These are phyloP conservation scores for Candida nonsorbophila DNA, from an alignment of 805 yeast genomes.

Conservation along the genomic window DNA sequence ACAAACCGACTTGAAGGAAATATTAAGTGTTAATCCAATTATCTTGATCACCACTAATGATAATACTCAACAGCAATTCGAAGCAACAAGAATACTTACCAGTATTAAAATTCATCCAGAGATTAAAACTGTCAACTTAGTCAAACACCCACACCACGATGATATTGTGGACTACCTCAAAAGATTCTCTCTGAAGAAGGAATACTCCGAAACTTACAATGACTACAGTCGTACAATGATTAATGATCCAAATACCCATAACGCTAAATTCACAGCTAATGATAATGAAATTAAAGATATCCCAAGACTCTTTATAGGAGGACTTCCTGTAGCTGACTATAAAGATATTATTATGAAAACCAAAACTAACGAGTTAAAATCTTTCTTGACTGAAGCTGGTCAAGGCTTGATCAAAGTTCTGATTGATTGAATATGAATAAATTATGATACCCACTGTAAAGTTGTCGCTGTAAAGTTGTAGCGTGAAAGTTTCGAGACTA, in stretches of 20 bases:
- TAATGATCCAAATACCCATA: slow-evolving; percentile 1
- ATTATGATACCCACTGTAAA: too few relatives aligned
- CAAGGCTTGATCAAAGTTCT: slow-evolving; percentile 23
- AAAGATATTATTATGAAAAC: slow-evolving; percentile 16
- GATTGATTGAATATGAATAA: too few relatives aligned
- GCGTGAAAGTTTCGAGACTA: too few relatives aligned
- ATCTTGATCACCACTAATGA: slow-evolving; percentile 20
- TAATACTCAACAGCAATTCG: slow-evolving; percentile 9
- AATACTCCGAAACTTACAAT: too few relatives aligned
- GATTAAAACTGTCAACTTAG: slow-evolving; percentile 23
- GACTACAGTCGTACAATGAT: slow-evolving; percentile 5
- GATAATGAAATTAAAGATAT: slow-evolving; percentile 13
- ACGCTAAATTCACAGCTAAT: slow-evolving; percentile 1
- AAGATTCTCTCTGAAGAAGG: slow-evolving; percentile 7
- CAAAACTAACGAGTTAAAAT: slow-evolving; percentile 14
- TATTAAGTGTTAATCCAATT: slow-evolving; percentile 24
- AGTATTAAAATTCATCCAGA: slow-evolving; percentile 26
- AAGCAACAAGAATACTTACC: slow-evolving; percentile 14
- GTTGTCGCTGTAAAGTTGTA: too few relatives aligned
- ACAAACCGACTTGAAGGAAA: slow-evolving; percentile 23
- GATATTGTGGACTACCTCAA: slow-evolving; percentile 20
- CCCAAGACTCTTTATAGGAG: slow-evolving; percentile 30
- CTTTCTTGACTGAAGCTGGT: slow-evolving; percentile 20
- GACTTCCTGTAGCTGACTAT: slow-evolving; percentile 25
- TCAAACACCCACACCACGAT: slow-evolving; percentile 24